phyloP scores from a whole-genome alignment of 805 yeast genomes.

The Wickerhamiella australiensis region DNA sequence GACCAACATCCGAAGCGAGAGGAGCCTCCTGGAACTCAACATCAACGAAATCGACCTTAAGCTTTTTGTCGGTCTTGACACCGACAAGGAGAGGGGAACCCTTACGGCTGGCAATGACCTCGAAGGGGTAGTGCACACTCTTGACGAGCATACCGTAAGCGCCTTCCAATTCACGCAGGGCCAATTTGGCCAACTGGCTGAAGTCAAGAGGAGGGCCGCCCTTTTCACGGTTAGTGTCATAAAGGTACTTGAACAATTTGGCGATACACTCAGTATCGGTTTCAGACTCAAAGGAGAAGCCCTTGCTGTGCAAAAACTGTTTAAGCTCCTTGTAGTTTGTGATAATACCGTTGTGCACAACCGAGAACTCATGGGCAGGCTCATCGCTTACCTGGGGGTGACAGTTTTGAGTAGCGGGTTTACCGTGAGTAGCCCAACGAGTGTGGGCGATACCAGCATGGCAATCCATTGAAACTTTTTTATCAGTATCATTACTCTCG shows the following conservation, averaged over 20 bases:
- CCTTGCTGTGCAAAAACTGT: slow-evolving; percentile 67
- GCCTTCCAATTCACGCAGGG: slow-evolving; percentile 86
- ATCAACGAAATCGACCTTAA: slow-evolving; percentile 96
- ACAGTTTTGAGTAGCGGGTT: slow-evolving; percentile 72
- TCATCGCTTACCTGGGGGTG: slow-evolving; percentile 90
- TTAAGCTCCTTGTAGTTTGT: slow-evolving; percentile 89
- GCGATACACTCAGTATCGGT: slow-evolving; percentile 99
- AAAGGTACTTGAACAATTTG: slow-evolving; percentile 80
- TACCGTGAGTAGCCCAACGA: slow-evolving; percentile 99
- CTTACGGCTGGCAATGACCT: slow-evolving; percentile 91
- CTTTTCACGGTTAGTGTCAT: slow-evolving; percentile 61
- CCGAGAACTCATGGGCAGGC: slow-evolving; percentile 63
- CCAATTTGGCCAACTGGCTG: slow-evolving; percentile 84
- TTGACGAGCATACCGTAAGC: slow-evolving; percentile 93
- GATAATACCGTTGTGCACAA: slow-evolving; percentile 97
- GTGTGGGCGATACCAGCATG: slow-evolving; percentile 98
- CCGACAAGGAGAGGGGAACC: slow-evolving; percentile 97
- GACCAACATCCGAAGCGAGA: slow-evolving; percentile 18
- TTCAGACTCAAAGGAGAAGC: slow-evolving; percentile 73
- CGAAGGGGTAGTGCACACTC: slow-evolving; percentile 87
- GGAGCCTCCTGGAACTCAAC: slow-evolving; percentile 79
- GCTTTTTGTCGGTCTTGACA: slow-evolving; percentile 82
- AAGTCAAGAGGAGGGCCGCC: slow-evolving; percentile 53
- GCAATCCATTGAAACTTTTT: slow-evolving; percentile 50
- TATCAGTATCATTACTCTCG: slow-evolving; percentile 35